Evolutionary conservation across 345 rosid genomes (phyloP), one percentile per base, ranked within the genome.

Genomic region (Moricandia moricandioides): DNA sequence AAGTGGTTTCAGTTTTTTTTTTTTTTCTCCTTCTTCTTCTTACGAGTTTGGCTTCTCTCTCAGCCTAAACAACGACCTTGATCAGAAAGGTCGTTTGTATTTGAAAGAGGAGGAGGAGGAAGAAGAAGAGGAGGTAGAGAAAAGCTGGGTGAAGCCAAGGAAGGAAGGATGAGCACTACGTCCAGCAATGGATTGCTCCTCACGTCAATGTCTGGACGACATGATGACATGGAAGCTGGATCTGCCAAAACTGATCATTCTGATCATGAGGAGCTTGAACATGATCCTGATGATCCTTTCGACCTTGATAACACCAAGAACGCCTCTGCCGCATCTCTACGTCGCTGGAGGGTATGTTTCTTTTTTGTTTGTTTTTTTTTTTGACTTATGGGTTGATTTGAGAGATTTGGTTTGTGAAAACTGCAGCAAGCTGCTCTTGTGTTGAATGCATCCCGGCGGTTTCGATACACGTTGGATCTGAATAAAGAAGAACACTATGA

Each of bases 401-500:
- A 47, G 17, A 47, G 52, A 24, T 45, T 45, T 13, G 51, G 7
- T 45, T 45, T 45, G 51, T 45, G 7, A 45, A 45, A 45, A 45
- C 17, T 73, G 70, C 78, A 95, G 98, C 92, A 87, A 89, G 99
- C 99, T 2, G 94, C 99, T 0, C 89, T 96, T 30, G 99, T 92
- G 16, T 80, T 96, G 75, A 92, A 96, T 83, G 99, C 99, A 13
- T 92, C 96, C 0, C 96, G 99, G 65, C 90, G 99, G 14, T 92
- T 96, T 77, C 96, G 99, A 47, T 96, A 96, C 84, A 96, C 99
- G 12, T 68, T 96, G 88, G 98, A 96, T 84, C 87, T 96, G 56
- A 91, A 86, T 33, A 88, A 83, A 87, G 95, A 88, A 76, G 97
- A 86, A 67, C 89, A 92, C 75, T 86, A 80, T 76, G 92, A 89